Conservation (phyloP, 495 filamentous ascomycete genomes). For the Podospora anserina region DNA sequence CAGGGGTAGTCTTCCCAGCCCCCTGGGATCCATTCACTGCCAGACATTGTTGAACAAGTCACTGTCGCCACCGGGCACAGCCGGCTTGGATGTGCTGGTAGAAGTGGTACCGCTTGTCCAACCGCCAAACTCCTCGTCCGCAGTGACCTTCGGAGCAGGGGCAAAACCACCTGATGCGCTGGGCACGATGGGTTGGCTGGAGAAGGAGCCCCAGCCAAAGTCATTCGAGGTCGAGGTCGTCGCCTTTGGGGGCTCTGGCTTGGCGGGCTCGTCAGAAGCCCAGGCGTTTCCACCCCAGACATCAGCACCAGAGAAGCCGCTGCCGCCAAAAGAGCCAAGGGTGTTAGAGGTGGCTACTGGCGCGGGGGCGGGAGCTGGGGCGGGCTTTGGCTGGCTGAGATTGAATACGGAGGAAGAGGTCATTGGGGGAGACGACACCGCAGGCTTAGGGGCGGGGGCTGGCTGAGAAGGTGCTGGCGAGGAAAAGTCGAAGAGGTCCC, state of each 20-base stretch:
- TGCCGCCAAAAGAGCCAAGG: slow-evolving; percentile 37
- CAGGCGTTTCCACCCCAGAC: slow-evolving; percentile 59
- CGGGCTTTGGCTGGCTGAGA: slow-evolving; percentile 52
- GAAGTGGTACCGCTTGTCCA: slow-evolving; percentile 64
- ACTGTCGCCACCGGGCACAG: slow-evolving; percentile 63
- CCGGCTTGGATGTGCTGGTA: slow-evolving; percentile 34
- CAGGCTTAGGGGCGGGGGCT: slow-evolving; percentile 46
- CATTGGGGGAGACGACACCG: slow-evolving; percentile 42
- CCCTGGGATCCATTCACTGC: slow-evolving; percentile 50
- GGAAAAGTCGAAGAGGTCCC: slow-evolving; percentile 81
- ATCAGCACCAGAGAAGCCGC: slow-evolving; percentile 46
- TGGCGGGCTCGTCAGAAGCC: slow-evolving; percentile 46
- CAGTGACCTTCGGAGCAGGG: slow-evolving; percentile 61
- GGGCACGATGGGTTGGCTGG: slow-evolving; percentile 53
- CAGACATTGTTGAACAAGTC: slow-evolving; percentile 95
- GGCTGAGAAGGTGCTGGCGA: slow-evolving; percentile 32
- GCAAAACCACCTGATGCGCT: slow-evolving; percentile 50
- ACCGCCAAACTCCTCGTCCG: slow-evolving; percentile 91
- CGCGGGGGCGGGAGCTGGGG: slow-evolving; percentile 40
- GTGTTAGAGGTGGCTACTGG: slow-evolving; percentile 28
- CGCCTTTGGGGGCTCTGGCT: slow-evolving; percentile 34
- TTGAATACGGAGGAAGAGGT: slow-evolving; percentile 68
- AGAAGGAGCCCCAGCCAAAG: slow-evolving; percentile 58
- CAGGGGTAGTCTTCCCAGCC: not conserved
- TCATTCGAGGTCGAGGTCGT: slow-evolving; percentile 38